These are phyloP conservation scores for Penicillium sp. DNA, from an alignment of 2,329 filamentous ascomycete species.

Conservation along the genomic window DNA sequence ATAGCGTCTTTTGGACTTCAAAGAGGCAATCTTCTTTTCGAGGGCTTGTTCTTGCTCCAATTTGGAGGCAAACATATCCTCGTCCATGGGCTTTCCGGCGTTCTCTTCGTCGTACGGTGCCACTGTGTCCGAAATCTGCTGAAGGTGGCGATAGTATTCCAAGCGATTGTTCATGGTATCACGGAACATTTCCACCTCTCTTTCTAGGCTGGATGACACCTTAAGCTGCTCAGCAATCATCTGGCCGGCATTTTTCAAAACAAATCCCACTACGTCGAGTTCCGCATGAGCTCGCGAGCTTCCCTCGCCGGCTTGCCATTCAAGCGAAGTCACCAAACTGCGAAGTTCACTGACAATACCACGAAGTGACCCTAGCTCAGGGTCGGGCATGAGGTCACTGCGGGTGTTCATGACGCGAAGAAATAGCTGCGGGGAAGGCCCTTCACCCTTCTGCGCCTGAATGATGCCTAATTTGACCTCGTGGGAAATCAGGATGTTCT, in stretches of 20 bases:
- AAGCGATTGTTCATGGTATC: slow-evolving; percentile 79
- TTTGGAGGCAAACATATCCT: slow-evolving; percentile 44
- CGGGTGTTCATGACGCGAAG: slow-evolving; percentile 49
- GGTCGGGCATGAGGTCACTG: slow-evolving; percentile 44
- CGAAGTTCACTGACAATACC: slow-evolving; percentile 69
- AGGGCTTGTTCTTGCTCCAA: slow-evolving; percentile 51
- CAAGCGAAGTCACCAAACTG: slow-evolving; percentile 58
- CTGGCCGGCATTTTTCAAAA: slow-evolving; percentile 60
- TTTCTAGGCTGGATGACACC: slow-evolving; percentile 50
- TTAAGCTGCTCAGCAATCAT: slow-evolving; percentile 55
- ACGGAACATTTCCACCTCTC: slow-evolving; percentile 73
- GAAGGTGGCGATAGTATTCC: slow-evolving; percentile 87
- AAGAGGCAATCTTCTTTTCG: slow-evolving; percentile 58
- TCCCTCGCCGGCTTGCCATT: slow-evolving; percentile 56
- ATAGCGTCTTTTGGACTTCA: slow-evolving; percentile 75
- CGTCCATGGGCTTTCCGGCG: slow-evolving; percentile 57
- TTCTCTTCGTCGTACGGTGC: slow-evolving; percentile 66
- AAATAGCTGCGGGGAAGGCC: slow-evolving; percentile 68
- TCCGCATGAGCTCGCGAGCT: slow-evolving; percentile 62
- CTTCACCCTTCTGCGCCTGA: slow-evolving; percentile 61
- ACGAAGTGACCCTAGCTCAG: slow-evolving; percentile 63
- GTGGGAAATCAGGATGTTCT: slow-evolving; percentile 70
- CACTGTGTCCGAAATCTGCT: slow-evolving; percentile 86
- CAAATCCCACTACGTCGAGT: slow-evolving; percentile 60
- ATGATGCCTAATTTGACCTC: slow-evolving; percentile 65